Evolutionary conservation across 2,329 filamentous ascomycete species (phyloP).

Genomic region (Davidsoniella virescens): DNA sequence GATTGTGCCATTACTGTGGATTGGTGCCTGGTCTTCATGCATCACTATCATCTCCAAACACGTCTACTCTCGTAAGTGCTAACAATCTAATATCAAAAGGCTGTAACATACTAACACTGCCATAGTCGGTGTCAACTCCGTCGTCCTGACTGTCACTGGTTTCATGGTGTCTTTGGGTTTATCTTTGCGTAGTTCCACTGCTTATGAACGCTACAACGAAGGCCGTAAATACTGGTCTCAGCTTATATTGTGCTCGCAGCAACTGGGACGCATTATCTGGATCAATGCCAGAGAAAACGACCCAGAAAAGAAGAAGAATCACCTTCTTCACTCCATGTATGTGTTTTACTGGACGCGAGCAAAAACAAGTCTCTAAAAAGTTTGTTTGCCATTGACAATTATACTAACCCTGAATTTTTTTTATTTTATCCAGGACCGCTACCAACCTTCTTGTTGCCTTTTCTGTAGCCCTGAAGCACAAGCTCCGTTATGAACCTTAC

Average conservation of each 20-base stretch:
- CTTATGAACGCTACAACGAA: slow-evolving; percentile 57
- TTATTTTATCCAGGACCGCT: slow-evolving; percentile 28
- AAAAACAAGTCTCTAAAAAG: too few species aligned
- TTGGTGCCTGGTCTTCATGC: slow-evolving; percentile 47
- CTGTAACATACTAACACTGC: background rate
- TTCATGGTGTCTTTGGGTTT: slow-evolving; percentile 68
- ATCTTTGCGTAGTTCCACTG: slow-evolving; percentile 60
- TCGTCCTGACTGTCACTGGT: slow-evolving; percentile 60
- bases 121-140: slow-evolving; percentile 34
- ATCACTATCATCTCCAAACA: slow-evolving; percentile 41
- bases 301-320: slow-evolving; percentile 15
- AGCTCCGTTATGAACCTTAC: slow-evolving; percentile 69
- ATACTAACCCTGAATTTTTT: background rate
- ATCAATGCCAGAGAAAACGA: slow-evolving; percentile 34
- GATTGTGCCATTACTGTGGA: slow-evolving; percentile 48
- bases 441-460: slow-evolving; percentile 69
- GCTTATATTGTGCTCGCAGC: slow-evolving; percentile 44
- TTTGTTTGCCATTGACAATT: slow-evolving; percentile 14
- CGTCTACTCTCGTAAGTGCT: slow-evolving; percentile 18
- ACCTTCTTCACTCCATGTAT: slow-evolving; percentile 13
- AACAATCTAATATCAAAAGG: background rate
- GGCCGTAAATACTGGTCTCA: slow-evolving; percentile 47
- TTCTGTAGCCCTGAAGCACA: slow-evolving; percentile 64
- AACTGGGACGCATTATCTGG: slow-evolving; percentile 68
- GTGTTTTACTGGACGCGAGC: background rate